Conservation (phyloP, 2,329 filamentous ascomycete genomes). For the Hymenoscyphus fraxineus region DNA sequence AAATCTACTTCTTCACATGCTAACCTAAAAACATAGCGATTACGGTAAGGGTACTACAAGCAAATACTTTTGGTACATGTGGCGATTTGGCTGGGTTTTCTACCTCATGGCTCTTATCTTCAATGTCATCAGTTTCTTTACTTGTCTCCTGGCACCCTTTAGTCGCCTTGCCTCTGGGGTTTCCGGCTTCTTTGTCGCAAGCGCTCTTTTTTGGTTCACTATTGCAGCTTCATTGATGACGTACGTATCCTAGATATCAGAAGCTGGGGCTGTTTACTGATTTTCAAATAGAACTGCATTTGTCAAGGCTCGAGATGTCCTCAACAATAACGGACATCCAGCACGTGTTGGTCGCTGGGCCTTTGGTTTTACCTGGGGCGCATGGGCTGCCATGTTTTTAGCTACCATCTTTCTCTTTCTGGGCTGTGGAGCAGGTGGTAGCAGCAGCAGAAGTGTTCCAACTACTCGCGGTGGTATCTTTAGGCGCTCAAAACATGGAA, state of each 20-base stretch:
- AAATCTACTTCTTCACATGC: background rate
- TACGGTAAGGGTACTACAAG: constrained; percentile 55
- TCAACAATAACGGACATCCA: constrained; percentile 50
- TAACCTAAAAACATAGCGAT: constrained; percentile 37
- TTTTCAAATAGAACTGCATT: constrained; percentile 50
- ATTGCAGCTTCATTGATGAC: constrained; percentile 71
- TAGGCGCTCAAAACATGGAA: constrained; percentile 46
- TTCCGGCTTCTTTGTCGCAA: constrained; percentile 52
- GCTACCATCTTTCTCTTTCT: constrained; percentile 65
- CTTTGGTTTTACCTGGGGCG: constrained; percentile 75
- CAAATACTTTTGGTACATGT: constrained; percentile 71
- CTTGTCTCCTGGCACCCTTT: constrained; percentile 65
- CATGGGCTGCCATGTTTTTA: constrained; percentile 63
- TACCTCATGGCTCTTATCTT: constrained; percentile 84
- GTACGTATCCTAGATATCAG: constrained; percentile 43
- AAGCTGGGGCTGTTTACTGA: constrained; percentile 22
- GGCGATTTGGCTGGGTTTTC: constrained; percentile 91
- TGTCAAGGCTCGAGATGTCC: constrained; percentile 65
- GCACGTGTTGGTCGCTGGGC: constrained; percentile 64
- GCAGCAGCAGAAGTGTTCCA: constrained; percentile 28
- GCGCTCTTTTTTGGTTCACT: constrained; percentile 67
- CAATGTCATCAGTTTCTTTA: constrained; percentile 62
- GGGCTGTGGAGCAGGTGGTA: constrained; percentile 46
- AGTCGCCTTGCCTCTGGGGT: constrained; percentile 67
- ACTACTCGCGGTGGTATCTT: constrained; percentile 37